Conservation (phyloP, 148 eudicot species). For the Polygonum maritimum region DNA sequence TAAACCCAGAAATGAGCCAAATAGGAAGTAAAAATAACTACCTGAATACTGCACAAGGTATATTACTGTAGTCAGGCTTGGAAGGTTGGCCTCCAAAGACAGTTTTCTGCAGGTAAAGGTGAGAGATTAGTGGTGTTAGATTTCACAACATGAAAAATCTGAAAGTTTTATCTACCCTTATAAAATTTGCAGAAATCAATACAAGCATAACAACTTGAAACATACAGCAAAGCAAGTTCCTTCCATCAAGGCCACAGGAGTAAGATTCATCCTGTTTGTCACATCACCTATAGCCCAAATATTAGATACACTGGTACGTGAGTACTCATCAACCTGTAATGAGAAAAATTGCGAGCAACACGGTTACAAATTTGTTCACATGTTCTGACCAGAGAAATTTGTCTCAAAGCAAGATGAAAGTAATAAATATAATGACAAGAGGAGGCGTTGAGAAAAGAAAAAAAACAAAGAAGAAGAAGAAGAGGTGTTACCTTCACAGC, state of each 20-base stretch:
- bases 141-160: neutral
- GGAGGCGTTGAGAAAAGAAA: neutral
- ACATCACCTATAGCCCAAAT: conserved; percentile 99
- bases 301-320: conserved; percentile 75
- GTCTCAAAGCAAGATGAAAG: neutral
- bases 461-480: neutral
- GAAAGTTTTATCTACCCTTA: neutral
- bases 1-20: neutral
- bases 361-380: neutral
- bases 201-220: neutral
- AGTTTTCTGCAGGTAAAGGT: conserved; percentile 55
- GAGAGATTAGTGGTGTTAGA: neutral
- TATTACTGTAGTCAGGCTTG: conserved; percentile 60
- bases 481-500: conserved; percentile 58
- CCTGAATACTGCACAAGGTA: conserved; percentile 94
- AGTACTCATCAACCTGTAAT: conserved; percentile 77
- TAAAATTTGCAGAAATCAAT: neutral
- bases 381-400: neutral
- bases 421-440: neutral
- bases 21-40: conserved; percentile 2
- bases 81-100: conserved; percentile 64
- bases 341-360: neutral
- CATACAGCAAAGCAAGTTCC: conserved; percentile 89
- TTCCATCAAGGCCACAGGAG: conserved; percentile 99
- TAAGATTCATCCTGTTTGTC: conserved; percentile 83